Evolutionary conservation across 192 early-diverging fungal species (phyloP).

Genomic region (Endogone sp.): DNA sequence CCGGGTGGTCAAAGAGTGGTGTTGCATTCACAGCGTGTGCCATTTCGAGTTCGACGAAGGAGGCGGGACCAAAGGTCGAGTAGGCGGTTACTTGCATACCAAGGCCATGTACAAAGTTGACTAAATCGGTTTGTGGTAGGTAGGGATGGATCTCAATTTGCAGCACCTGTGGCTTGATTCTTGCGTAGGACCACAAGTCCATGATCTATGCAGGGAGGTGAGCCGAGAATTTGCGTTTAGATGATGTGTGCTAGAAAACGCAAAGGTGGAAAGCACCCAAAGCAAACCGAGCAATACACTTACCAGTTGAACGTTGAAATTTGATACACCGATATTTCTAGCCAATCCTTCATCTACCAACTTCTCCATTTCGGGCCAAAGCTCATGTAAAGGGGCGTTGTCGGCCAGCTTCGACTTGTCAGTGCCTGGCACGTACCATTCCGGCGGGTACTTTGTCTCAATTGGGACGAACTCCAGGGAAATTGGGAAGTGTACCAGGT

Average conservation of each 20-base stretch:
- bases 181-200: conserved; percentile 52
- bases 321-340: conserved; percentile 67
- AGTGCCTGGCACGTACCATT: conserved; percentile 29
- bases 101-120: conserved; percentile 55
- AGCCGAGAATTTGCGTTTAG: too few relatives aligned
- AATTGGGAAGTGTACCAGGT: conserved; percentile 61
- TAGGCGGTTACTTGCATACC: conserved; percentile 69
- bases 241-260: too few relatives aligned
- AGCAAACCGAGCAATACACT: too few relatives aligned
- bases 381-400: conserved; percentile 48
- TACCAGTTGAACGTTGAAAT: conserved; percentile 42
- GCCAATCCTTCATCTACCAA: conserved; percentile 55
- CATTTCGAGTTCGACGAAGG: conserved; percentile 27
- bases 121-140: conserved; percentile 57
- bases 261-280: too few relatives aligned
- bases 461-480: conserved; percentile 49
- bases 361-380: conserved; percentile 72
- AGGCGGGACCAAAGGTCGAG: conserved; percentile 60
- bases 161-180: conserved; percentile 63
- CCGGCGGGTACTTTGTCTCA: conserved; percentile 39
- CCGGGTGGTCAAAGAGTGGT: conserved; percentile 42
- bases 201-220: too few relatives aligned
- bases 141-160: conserved; percentile 80
- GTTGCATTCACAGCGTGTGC: conserved; percentile 25
- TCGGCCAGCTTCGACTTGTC: conserved; percentile 27